phyloP scores from a whole-genome alignment of 805 yeast genomes.

The Wickerhamiella alocasiicola region DNA sequence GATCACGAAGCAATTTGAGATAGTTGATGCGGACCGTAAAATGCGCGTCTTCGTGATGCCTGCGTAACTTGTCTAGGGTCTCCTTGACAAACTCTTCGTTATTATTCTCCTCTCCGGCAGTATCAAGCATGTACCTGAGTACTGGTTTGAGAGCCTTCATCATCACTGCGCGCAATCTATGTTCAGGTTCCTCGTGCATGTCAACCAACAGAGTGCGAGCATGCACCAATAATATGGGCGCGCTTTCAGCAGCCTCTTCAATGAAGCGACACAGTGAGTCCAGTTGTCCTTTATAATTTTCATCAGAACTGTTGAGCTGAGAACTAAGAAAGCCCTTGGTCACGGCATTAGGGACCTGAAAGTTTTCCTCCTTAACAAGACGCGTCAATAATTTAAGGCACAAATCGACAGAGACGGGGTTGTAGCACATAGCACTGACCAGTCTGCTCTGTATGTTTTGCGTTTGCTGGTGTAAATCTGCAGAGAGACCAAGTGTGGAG shows the following conservation, averaged over 20 bases:
- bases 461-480: not conserved
- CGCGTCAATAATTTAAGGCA: too few species aligned
- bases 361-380: too few species aligned
- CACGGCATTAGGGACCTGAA: too few species aligned
- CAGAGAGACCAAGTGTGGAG: not conserved
- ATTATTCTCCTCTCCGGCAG: not conserved
- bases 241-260: too few species aligned
- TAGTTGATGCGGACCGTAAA: not conserved
- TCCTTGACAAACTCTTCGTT: not conserved
- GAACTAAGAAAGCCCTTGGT: too few species aligned
- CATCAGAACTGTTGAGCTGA: too few species aligned
- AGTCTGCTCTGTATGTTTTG: not conserved
- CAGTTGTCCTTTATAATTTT: too few species aligned
- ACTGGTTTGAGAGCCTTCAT: not conserved
- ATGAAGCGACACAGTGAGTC: too few species aligned
- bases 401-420: not conserved
- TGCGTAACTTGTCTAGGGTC: not conserved
- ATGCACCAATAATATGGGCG: too few species aligned
- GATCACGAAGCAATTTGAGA: not conserved
- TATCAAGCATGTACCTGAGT: not conserved
- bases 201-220: too few species aligned
- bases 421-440: not conserved
- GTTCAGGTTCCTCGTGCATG: too few species aligned
- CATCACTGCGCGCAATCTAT: not conserved
- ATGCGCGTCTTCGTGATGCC: too few species aligned